A percentile compares a stretch with the other conserved stretches of the same genome.
phyloP scores from a whole-genome alignment of 129 eudicot species.

The Flaveria ramosissima region DNA sequence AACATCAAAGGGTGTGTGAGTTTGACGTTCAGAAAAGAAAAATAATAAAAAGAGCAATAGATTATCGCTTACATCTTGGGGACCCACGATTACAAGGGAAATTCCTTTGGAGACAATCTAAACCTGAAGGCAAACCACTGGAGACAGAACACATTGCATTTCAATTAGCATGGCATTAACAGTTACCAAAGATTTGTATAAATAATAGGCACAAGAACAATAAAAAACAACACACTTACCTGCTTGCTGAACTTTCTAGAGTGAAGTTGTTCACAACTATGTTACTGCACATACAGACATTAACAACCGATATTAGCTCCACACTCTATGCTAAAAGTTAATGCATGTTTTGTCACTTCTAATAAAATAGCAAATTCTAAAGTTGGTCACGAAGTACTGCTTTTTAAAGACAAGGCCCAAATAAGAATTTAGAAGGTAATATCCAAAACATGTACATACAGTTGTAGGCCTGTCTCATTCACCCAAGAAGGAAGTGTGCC shows the following conservation, averaged over 20 bases:
- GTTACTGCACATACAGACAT: constrained; percentile 50
- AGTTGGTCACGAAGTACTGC: background rate
- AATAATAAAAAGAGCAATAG: background rate
- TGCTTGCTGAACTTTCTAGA: constrained; percentile 41
- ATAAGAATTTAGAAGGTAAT: background rate
- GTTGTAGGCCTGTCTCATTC: constrained; percentile 46
- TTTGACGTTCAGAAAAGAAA: constrained; percentile 5
- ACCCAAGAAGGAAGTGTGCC: constrained; percentile 86
- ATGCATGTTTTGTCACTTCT: background rate
- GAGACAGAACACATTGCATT: constrained; percentile 4
- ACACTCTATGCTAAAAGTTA: background rate
- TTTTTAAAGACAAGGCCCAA: background rate
- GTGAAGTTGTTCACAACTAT: constrained; percentile 81
- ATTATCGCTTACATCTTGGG: constrained; percentile 59
- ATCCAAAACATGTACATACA: constrained; percentile 45
- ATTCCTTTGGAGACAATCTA: constrained; percentile 64
- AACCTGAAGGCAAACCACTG: constrained; percentile 57
- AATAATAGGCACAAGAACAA: background rate
- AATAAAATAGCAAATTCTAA: background rate
- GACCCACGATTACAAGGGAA: constrained; percentile 67
- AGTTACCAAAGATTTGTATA: background rate
- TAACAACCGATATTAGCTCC: constrained; percentile 18
- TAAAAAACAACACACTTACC: constrained; percentile 28
- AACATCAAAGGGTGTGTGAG: constrained; percentile 1
- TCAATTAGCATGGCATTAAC: background rate